These are phyloP conservation scores for Ceriops zippeliana DNA, from an alignment of 345 rosid genomes.

Conservation along the genomic window DNA sequence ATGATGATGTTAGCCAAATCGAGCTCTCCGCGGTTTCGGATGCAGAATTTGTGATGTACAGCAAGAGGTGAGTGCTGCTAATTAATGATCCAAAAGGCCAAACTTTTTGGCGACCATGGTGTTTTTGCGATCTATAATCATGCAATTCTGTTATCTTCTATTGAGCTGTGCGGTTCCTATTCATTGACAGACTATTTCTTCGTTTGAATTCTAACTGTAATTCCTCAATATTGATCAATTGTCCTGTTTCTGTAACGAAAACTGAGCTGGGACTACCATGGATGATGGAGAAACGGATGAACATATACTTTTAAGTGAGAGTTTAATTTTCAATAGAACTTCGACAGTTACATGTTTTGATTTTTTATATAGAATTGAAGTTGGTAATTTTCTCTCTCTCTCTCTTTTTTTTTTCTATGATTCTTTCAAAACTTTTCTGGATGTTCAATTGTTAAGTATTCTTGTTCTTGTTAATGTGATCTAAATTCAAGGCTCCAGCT, in stretches of 20 bases:
- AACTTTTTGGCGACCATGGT: slow-evolving; percentile 35
- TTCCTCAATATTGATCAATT: slow-evolving; percentile 11
- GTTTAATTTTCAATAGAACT: not conserved
- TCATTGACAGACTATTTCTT: slow-evolving; percentile 31
- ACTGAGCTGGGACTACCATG: slow-evolving; percentile 14
- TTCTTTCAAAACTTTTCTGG: no score
- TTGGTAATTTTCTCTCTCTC: no score
- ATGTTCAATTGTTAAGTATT: not conserved
- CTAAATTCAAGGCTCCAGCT: slow-evolving; percentile 17
- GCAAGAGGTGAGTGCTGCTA: slow-evolving; percentile 27
- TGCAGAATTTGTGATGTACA: slow-evolving; percentile 46
- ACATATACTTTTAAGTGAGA: not conserved
- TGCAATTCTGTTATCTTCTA: slow-evolving; percentile 21
- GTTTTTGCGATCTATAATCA: slow-evolving; percentile 41
- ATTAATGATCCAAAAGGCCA: slow-evolving; percentile 37
- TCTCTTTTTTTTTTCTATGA: no score
- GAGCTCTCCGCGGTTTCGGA: slow-evolving; percentile 73
- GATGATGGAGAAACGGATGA: slow-evolving; percentile 5
- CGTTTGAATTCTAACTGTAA: slow-evolving; percentile 42
- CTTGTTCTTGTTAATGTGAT: not conserved
- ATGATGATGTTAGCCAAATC: slow-evolving; percentile 52
- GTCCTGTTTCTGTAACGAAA: slow-evolving; percentile 42
- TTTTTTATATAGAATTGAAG: not conserved
- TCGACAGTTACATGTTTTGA: not conserved
- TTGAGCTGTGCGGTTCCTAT: slow-evolving; percentile 21